Conservation (phyloP, 23 red algal genomes). For the Gracilariopsis chorda region DNA sequence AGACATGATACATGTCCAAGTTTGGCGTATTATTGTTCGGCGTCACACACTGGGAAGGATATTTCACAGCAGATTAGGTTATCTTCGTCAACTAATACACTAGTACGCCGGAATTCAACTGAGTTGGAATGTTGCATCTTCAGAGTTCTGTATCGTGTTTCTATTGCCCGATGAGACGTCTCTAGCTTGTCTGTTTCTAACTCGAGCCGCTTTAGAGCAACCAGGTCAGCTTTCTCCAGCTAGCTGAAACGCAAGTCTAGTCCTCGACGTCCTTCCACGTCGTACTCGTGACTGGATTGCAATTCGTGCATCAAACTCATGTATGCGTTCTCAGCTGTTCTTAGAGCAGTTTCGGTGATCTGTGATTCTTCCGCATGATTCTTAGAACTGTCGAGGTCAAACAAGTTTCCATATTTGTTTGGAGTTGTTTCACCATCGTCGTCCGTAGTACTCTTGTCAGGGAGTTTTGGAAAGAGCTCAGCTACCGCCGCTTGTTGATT, state of each 20-base stretch:
- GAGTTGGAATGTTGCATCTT: neutral
- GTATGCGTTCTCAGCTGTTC: neutral
- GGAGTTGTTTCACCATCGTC: too few relatives aligned
- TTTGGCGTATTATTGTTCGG: too few relatives aligned
- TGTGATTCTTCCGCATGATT: neutral
- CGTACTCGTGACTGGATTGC: neutral
- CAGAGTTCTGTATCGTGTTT: neutral
- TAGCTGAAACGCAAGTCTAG: neutral
- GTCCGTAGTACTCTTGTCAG: too few relatives aligned
- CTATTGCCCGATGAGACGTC: neutral
- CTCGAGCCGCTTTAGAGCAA: neutral
- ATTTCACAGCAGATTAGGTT: too few relatives aligned
- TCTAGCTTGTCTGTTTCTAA: neutral
- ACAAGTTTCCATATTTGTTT: too few relatives aligned
- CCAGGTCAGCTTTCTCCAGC: neutral
- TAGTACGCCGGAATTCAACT: too few relatives aligned
- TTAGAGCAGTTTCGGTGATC: neutral
- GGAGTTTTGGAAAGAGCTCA: too few relatives aligned
- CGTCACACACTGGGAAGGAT: too few relatives aligned
- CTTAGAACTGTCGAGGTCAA: too few relatives aligned
- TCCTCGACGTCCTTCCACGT: neutral
- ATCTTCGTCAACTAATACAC: too few relatives aligned
- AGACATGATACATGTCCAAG: too few relatives aligned
- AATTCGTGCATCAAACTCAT: neutral
- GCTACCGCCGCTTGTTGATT: too few relatives aligned